Base-by-base conservation (phyloP, 2,329 filamentous ascomycete genomes). In the Fusarium praegraminearum region DNA sequence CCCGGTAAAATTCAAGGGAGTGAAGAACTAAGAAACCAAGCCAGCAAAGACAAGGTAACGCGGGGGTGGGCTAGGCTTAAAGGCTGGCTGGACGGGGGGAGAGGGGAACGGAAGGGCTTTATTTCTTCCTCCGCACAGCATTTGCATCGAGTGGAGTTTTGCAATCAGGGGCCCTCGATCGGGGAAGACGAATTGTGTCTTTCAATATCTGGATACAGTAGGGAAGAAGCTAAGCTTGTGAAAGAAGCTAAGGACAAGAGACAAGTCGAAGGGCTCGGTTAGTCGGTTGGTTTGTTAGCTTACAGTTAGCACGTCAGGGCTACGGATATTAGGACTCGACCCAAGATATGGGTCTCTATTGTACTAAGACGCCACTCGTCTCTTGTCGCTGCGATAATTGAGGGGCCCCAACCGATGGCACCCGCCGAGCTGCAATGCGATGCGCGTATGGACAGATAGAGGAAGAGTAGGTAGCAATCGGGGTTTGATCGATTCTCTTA, bases 31-130 rank as follows among this genome's bases (percentile, higher is more conserved):
- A 46, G 26, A 46, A 32, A 22, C 43, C 53, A 50, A 35, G 28
- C 38, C 47, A 44, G 43, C 50, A 51, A 56, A 51, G 32, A 28
- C 62, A 45, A 52, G 51, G 40, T 56, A 65, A 67, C 58, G 70
- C 58, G 69, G 65, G 71, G 71, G 69, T 59, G 67, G 67, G 51
- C 26, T 62, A 28, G 35, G 30, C 32, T 55, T 46, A 69, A 49
- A 36, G 54, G 28, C 36, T 13, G 8, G 24, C 40, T 24, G 9
- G 16, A 30, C 11, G 41, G 41, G 40, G 15, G 15, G 16, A 6
- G 58, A 53, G 47, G 12, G 11, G 28, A 40, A n/a, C 24, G 51
- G 51, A 51, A 32, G 26, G 49, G 38, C 49, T 69, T 71, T 71
- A 67, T 69, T 69, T 22, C 18, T 35, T 43, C 50, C 53, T 60